Evolutionary conservation across 805 yeast species (phyloP), one percentile per base, ranked within the genome.

Genomic region (Komagataella mondaviorum): DNA sequence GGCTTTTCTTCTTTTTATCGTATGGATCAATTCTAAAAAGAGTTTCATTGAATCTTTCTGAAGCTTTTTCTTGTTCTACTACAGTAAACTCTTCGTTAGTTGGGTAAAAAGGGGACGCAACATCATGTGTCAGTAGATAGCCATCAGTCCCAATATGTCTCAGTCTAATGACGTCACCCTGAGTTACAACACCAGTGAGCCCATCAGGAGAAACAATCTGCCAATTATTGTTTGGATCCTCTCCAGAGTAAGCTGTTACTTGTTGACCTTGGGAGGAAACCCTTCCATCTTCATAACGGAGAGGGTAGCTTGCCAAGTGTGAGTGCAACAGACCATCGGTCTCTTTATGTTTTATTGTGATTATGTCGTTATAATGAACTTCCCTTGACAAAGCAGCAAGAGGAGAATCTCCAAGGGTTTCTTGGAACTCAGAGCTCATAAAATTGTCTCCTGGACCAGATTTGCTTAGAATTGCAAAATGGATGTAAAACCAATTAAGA

Each of bases 391-490:
- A 79, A 58, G 69, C 76, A 12, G 91, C 86, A 60, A 86, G 64
- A 22, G 86, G 81, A 49, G 90, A 86, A 63, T 93, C 99, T 44
- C 80, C 83, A 50, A 93, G 74, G 39, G 96, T 83, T 61, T 88
- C 96, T 70, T 93, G 98, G 75, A 93, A 93, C 54, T 85, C 90
- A 6, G 93, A 75, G n/a, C 93, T 80, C 99, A 93, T 93, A 65
- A 91, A 89, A 2, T 76, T 74, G 64, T 93, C 97, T 55, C 99
- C 99, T 4, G 97, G 93, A 24, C 99, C 99, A 1, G 98, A 90
- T 57, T 78, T 83, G 58, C 69, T 76, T 60, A 93, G 76, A 23
- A 93, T 77, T 30, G 80, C 76, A 68, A 93, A 93, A 68, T 93
- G 99, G 51, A 90, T 73, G 70, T 83, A 88, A 70, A 91, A 93